These are phyloP conservation scores for Globisporangium viniferum DNA, from an alignment of 352 stramenopile genomes.

Conservation along the genomic window DNA sequence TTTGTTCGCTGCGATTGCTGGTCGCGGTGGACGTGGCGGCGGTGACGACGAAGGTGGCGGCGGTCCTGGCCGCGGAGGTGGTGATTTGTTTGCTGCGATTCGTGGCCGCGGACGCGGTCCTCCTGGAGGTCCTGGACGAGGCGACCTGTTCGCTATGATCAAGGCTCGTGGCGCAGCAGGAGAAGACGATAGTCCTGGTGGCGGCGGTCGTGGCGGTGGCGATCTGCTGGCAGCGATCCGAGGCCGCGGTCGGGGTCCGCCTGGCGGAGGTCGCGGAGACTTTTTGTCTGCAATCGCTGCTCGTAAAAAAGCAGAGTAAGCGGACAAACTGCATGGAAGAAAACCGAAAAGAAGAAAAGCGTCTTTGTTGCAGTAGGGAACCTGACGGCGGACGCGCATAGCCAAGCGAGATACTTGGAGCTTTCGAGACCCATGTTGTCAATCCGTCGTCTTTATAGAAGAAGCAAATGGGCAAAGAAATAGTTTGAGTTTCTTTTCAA, in stretches of 20 bases:
- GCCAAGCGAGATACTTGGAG: constrained; percentile 2
- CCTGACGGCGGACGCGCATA: constrained; percentile 2
- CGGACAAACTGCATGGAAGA: background rate
- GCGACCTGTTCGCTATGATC: constrained; percentile 70
- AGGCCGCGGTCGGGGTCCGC: constrained; percentile 35
- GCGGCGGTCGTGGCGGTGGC: constrained; percentile 29
- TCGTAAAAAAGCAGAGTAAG: constrained; percentile 52
- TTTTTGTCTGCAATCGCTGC: constrained; percentile 57
- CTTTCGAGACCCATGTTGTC: background rate
- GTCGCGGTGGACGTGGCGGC: constrained; percentile 43
- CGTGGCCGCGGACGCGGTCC: constrained; percentile 45
- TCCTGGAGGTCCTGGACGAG: constrained; percentile 39
- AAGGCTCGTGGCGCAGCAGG: constrained; percentile 33
- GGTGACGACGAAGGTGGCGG: constrained; percentile 35
- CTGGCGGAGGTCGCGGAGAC: constrained; percentile 37
- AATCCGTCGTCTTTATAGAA: constrained; percentile 5
- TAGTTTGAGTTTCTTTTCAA: constrained; percentile 2
- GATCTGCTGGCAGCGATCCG: constrained; percentile 61
- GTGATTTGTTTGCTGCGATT: constrained; percentile 57
- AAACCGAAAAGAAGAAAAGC: constrained; percentile 9
- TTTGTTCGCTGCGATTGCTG: constrained; percentile 52
- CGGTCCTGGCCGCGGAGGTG: constrained; percentile 26
- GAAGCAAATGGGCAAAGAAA: constrained; percentile 3
- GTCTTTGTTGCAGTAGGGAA: constrained; percentile 21
- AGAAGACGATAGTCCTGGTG: constrained; percentile 22